Conservation (phyloP, 2,329 filamentous ascomycete genomes). For the Penicillium sp. region DNA sequence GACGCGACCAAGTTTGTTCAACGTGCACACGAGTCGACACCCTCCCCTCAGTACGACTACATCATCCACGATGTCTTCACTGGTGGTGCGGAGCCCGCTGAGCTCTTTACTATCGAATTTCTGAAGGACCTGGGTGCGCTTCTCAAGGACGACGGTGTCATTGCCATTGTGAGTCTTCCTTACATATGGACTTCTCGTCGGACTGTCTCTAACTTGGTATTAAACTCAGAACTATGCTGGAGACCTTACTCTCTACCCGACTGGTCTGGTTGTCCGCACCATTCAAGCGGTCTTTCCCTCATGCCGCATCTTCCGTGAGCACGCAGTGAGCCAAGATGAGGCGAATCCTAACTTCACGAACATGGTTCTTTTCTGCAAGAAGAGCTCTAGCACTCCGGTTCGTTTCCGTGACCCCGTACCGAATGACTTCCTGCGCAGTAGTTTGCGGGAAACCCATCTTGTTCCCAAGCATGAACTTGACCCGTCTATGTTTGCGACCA, state of each 20-base stretch:
- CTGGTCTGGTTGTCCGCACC: slow-evolving; percentile 75
- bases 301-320: slow-evolving; percentile 87
- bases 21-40: slow-evolving; percentile 49
- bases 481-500: slow-evolving; percentile 31
- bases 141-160: slow-evolving; percentile 72
- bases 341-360: slow-evolving; percentile 76
- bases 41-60: slow-evolving; percentile 67
- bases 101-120: slow-evolving; percentile 85
- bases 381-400: slow-evolving; percentile 52
- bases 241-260: slow-evolving; percentile 73
- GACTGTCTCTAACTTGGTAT: slow-evolving; percentile 12
- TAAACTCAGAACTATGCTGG: slow-evolving; percentile 80
- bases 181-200: background rate
- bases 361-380: slow-evolving; percentile 91
- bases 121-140: slow-evolving; percentile 67
- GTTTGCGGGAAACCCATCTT: slow-evolving; percentile 67
- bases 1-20: slow-evolving; percentile 73
- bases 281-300: slow-evolving; percentile 79
- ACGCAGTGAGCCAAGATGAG: slow-evolving; percentile 50
- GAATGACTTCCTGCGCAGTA: slow-evolving; percentile 69
- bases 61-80: slow-evolving; percentile 98
- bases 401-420: slow-evolving; percentile 64
- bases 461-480: slow-evolving; percentile 69
- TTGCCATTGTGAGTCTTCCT: slow-evolving; percentile 72
- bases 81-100: slow-evolving; percentile 84